Conservation (phyloP, 371 early-diverging fungal species). For the Mucor mucedo region DNA sequence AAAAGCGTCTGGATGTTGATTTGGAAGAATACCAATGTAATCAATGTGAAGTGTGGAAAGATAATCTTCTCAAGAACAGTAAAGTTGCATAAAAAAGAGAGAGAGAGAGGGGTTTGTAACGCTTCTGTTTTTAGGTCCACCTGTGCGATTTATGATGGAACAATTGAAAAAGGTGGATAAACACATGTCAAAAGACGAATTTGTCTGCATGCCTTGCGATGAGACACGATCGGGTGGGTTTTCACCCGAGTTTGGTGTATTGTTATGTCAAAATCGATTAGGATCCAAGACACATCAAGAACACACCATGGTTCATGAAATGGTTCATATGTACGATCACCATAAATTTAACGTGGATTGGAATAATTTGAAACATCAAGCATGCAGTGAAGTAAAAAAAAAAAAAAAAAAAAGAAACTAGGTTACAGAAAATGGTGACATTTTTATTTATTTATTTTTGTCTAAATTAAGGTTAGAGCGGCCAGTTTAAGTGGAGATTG, state of each 20-base stretch:
- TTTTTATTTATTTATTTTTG: not conserved
- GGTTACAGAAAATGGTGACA: not conserved
- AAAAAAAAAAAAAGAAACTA: too few species aligned
- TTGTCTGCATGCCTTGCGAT: constrained; percentile 85
- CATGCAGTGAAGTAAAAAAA: constrained; percentile 92
- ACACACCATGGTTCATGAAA: constrained; percentile 93
- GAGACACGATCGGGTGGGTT: constrained; percentile 82
- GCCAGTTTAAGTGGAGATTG: constrained; percentile 94
- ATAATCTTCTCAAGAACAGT: constrained; percentile 73
- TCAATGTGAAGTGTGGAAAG: constrained; percentile 76
- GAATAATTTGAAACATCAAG: constrained; percentile 86
- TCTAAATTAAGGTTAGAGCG: constrained; percentile 76
- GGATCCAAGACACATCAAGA: constrained; percentile 77
- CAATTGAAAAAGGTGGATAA: constrained; percentile 75
- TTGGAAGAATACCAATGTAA: constrained; percentile 59
- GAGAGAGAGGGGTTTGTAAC: not conserved
- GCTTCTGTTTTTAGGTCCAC: constrained; percentile 62
- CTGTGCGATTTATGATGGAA: constrained; percentile 85
- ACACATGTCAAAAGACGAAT: constrained; percentile 59
- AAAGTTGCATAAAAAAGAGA: constrained; percentile 24
- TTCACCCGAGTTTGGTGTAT: constrained; percentile 75
- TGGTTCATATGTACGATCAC: constrained; percentile 95
- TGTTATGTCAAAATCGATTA: constrained; percentile 87
- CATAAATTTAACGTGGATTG: constrained; percentile 84
- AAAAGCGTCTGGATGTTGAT: constrained; percentile 46